These are phyloP conservation scores for Hansenula lynferdii DNA, from an alignment of 1,139 yeast genomes.

Conservation along the genomic window DNA sequence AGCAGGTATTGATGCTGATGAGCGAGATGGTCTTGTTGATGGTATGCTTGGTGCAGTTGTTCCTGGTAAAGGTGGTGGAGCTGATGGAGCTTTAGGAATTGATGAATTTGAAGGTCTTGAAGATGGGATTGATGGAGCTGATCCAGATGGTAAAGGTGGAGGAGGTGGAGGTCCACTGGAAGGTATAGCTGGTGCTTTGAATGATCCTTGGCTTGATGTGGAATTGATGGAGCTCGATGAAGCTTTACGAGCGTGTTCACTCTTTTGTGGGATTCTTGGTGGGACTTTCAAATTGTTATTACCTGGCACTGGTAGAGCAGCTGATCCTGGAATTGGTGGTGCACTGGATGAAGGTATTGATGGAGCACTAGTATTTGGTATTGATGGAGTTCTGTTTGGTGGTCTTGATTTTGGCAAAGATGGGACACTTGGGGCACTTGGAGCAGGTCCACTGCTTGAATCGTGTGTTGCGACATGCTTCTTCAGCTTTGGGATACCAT, in stretches of 20 bases:
- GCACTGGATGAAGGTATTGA: conserved; percentile 23
- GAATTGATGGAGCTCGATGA: conserved; percentile 15
- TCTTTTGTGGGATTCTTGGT: conserved; percentile 13
- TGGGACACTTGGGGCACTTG: conserved; percentile 5
- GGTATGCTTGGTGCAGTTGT: background rate
- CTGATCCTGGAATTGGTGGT: conserved; percentile 25
- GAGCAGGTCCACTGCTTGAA: conserved; percentile 25
- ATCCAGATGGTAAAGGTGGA: conserved; percentile 5
- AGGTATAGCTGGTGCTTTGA: conserved; percentile 7
- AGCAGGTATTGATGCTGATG: conserved; percentile 14
- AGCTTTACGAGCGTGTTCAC: conserved; percentile 11
- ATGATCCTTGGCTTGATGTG: conserved; percentile 3
- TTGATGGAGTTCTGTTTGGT: conserved; percentile 6
- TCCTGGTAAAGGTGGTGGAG: conserved; percentile 5
- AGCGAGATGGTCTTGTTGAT: conserved; percentile 16
- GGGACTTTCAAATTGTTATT: conserved; percentile 11
- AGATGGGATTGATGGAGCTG: conserved; percentile 41
- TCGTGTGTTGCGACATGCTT: conserved; percentile 46
- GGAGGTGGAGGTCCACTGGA: background rate
- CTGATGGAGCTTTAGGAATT: conserved; percentile 13
- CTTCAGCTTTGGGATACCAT: conserved; percentile 78
- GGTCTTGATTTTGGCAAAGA: background rate
- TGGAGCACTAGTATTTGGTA: conserved; percentile 16
- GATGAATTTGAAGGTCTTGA: conserved; percentile 59
- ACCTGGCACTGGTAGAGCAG: no score